A percentile compares a stretch with the other conserved stretches of the same genome.
These are phyloP conservation scores for Ilex paraguariensis DNA, from an alignment of 305 asterid genomes.

Conservation along the genomic window DNA sequence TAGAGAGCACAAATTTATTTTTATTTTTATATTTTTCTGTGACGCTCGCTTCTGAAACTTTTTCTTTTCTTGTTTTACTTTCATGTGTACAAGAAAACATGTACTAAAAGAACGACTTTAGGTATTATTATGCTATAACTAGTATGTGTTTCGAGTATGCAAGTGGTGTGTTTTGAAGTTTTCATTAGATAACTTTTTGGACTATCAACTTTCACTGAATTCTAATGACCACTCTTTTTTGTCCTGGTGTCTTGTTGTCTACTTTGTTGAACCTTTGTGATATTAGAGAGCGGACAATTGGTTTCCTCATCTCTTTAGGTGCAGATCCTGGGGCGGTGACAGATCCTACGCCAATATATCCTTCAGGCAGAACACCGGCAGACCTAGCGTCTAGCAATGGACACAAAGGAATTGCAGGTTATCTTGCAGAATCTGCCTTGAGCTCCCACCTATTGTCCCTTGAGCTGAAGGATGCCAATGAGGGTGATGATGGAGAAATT, in stretches of 20 bases:
- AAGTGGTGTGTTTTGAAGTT: too few species aligned
- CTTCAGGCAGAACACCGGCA: constrained; percentile 72
- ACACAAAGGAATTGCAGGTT: constrained; percentile 96
- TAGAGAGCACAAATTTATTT: constrained; percentile 7
- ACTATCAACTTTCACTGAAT: too few species aligned
- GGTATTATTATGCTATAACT: too few species aligned
- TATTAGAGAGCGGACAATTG: constrained; percentile 84
- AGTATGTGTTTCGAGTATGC: too few species aligned
- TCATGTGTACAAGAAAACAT: not conserved
- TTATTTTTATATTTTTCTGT: too few species aligned
- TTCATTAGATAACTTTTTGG: too few species aligned
- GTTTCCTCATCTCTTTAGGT: constrained; percentile 74
- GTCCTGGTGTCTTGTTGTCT: not conserved
- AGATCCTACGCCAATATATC: constrained; percentile 71
- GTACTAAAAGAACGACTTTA: not conserved
- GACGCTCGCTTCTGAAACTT: too few species aligned
- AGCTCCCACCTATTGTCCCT: constrained; percentile 62
- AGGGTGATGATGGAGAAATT: constrained; percentile 31
- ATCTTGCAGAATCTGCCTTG: constrained; percentile 76
- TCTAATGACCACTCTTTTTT: not conserved
- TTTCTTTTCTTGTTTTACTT: too few species aligned
- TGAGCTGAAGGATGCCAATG: constrained; percentile 45
- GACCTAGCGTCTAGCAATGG: constrained; percentile 89
- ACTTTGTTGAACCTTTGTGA: constrained; percentile 5
- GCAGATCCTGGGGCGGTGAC: constrained; percentile 75